A percentile compares a stretch with the other conserved stretches of the same genome.
These are phyloP conservation scores for Lasiosphaeria miniovina DNA, from an alignment of 495 filamentous ascomycete genomes.

Conservation along the genomic window DNA sequence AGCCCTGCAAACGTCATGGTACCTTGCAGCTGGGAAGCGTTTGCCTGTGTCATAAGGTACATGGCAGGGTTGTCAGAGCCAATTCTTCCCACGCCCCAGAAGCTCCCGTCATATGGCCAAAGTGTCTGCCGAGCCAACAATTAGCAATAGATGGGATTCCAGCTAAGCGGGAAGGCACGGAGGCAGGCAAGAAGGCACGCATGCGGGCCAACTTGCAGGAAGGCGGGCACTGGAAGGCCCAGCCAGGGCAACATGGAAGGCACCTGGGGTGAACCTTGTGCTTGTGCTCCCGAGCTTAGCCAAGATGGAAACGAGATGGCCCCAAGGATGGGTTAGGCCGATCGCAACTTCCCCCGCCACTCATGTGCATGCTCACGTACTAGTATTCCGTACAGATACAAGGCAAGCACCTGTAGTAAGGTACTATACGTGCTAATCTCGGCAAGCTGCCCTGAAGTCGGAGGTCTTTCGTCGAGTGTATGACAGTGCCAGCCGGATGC, in stretches of 20 bases:
- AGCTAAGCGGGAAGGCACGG: too few species aligned
- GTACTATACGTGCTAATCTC: too few species aligned
- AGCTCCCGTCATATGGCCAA: not conserved
- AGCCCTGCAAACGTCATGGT: too few species aligned
- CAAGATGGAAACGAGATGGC: slow-evolving; percentile 1
- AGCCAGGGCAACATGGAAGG: not conserved
- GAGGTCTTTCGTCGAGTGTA: too few species aligned
- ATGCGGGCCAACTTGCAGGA: not conserved
- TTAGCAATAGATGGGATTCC: not conserved
- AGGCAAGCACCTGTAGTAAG: too few species aligned
- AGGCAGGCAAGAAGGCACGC: not conserved
- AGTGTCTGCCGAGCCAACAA: not conserved
- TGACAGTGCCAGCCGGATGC: not conserved
- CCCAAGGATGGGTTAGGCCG: not conserved
- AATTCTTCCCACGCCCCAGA: not conserved
- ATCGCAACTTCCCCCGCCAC: not conserved
- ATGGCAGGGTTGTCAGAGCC: not conserved
- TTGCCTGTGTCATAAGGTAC: too few species aligned
- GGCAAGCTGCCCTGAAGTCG: too few species aligned
- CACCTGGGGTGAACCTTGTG: not conserved
- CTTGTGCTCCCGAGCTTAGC: not conserved
- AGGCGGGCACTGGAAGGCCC: not conserved
- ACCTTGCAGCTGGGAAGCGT: too few species aligned
- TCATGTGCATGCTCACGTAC: not conserved
- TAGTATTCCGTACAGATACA: too few species aligned